phyloP scores from a whole-genome alignment of 495 filamentous ascomycete species.

The Rostrohypoxylon terebratum region DNA sequence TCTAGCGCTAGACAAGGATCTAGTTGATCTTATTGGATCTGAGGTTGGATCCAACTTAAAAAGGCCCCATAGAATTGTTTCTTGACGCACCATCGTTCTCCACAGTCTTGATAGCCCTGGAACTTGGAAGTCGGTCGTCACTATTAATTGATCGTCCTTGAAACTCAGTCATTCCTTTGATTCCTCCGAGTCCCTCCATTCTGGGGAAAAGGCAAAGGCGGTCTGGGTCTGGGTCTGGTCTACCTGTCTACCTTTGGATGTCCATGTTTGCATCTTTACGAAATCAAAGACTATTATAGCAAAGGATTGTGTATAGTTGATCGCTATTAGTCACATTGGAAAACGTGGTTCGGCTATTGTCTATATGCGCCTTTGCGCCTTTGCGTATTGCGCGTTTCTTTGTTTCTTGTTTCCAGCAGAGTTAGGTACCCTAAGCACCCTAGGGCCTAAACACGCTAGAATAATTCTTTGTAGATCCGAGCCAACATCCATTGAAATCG shows the following conservation, averaged over 20 bases:
- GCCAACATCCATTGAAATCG: constrained; percentile 12
- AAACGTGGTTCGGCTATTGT: background rate
- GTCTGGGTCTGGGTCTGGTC: no score
- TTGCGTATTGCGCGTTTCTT: constrained; percentile 2
- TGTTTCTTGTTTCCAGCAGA: constrained; percentile 7
- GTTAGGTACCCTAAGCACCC: no score
- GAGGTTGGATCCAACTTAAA: background rate
- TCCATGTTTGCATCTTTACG: constrained; percentile 25
- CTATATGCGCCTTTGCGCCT: background rate
- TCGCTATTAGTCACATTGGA: background rate
- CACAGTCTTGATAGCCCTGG: constrained; percentile 30
- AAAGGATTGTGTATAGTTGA: background rate
- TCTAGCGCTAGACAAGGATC: constrained; percentile 10
- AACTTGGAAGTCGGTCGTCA: constrained; percentile 16
- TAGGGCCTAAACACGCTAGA: no score
- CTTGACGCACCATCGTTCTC: constrained; percentile 21
- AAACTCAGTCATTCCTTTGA: constrained; percentile 40
- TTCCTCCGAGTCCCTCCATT: constrained; percentile 35
- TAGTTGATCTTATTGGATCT: background rate
- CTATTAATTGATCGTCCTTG: constrained; percentile 35
- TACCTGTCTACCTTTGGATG: constrained; percentile 9
- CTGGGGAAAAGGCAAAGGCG: constrained; percentile 36
- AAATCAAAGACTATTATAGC: background rate
- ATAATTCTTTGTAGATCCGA: constrained; percentile 30
- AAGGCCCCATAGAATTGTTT: constrained; percentile 10